These are phyloP conservation scores for Trichoderma arundinaceum DNA, from an alignment of 2,329 filamentous ascomycete genomes.

Conservation along the genomic window DNA sequence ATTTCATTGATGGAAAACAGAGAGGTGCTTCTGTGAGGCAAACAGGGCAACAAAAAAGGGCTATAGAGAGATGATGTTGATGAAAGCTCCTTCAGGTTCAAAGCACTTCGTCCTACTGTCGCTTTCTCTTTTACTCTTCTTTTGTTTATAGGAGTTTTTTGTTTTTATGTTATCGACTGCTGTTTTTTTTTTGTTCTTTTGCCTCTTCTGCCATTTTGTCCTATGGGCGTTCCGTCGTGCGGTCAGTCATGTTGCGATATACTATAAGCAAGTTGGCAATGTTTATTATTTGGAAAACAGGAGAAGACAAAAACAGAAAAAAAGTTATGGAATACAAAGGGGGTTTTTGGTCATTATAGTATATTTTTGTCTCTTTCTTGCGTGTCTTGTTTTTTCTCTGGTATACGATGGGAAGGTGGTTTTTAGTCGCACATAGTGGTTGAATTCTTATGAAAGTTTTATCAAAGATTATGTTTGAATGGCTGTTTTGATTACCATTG, in stretches of 20 bases:
- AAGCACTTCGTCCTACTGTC: not conserved
- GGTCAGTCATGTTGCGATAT: conserved; percentile 3
- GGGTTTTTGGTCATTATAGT: not conserved
- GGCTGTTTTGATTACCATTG: too few species aligned
- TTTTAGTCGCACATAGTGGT: not conserved
- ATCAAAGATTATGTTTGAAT: not conserved
- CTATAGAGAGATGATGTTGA: not conserved
- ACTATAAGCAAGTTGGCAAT: conserved; percentile 6
- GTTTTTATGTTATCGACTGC: too few species aligned
- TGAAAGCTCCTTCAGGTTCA: not conserved
- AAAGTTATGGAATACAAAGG: not conserved
- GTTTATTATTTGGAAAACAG: not conserved
- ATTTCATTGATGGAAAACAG: not conserved
- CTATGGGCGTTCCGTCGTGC: not conserved
- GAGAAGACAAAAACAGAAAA: conserved; percentile 2
- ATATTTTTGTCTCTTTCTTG: not conserved
- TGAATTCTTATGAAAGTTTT: not conserved
- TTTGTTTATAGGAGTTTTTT: not conserved
- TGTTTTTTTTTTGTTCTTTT: not conserved
- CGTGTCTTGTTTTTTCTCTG: not conserved
- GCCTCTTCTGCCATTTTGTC: not conserved
- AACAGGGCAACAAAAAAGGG: not conserved
- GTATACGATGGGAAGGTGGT: not conserved
- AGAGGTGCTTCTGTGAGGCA: not conserved
- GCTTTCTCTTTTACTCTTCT: not conserved